Conservation (phyloP, 192 early-diverging fungal species). For the Coemansia sp. region DNA sequence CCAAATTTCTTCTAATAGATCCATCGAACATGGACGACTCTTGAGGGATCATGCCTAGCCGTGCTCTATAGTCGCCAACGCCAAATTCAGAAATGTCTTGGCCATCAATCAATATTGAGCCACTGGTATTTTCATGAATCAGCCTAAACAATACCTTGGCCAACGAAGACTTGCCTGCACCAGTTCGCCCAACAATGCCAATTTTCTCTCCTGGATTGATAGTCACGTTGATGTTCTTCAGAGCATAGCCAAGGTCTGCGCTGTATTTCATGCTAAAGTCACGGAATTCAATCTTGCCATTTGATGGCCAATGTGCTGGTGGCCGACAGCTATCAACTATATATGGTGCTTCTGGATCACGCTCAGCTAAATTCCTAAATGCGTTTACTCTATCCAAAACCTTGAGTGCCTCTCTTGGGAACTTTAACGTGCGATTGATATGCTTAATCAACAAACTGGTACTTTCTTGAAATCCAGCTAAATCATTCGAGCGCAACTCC, state of each 20-base stretch:
- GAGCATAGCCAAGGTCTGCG: constrained; percentile 19
- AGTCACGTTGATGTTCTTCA: constrained; percentile 50
- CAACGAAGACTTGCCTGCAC: constrained; percentile 68
- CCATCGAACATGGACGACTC: constrained; percentile 69
- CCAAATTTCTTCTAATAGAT: constrained; percentile 66
- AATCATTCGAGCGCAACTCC: neutral
- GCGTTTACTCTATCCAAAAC: neutral
- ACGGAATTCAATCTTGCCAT: constrained; percentile 33
- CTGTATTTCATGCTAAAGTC: constrained; percentile 32
- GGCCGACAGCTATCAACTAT: constrained; percentile 13
- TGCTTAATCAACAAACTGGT: constrained; percentile 2
- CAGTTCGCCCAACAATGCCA: constrained; percentile 60
- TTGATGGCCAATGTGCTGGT: constrained; percentile 18
- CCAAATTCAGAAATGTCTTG: constrained; percentile 73
- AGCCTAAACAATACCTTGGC: constrained; percentile 63
- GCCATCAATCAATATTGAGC: constrained; percentile 75
- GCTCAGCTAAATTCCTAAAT: constrained; percentile 3
- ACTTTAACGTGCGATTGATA: neutral
- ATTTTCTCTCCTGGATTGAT: constrained; percentile 63
- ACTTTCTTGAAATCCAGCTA: constrained; percentile 1
- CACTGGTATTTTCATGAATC: constrained; percentile 58
- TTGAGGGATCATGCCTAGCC: constrained; percentile 60
- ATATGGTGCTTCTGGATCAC: constrained; percentile 17
- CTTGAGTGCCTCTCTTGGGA: neutral
- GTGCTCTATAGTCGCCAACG: constrained; percentile 62